Evolutionary conservation across 1,139 yeast species (phyloP).

Genomic region (Saccharomyces hybrid): DNA sequence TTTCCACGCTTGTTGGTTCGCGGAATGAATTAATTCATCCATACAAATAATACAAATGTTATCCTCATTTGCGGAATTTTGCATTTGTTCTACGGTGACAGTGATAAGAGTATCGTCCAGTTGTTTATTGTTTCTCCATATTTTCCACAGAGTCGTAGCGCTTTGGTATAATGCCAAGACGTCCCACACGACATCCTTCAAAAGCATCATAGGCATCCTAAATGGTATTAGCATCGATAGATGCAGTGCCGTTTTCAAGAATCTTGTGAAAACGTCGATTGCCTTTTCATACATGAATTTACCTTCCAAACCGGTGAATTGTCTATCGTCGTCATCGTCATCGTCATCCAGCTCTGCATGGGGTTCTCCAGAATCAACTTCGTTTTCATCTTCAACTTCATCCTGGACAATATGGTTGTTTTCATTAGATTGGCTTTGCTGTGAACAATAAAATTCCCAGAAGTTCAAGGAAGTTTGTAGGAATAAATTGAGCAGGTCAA

Average conservation of each 20-base stretch:
- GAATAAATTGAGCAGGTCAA: slow-evolving; percentile 39
- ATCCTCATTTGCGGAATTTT: slow-evolving; percentile 46
- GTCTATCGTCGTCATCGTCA: slow-evolving; percentile 16
- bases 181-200: slow-evolving; percentile 60
- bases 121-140: slow-evolving; percentile 54
- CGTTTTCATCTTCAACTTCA: background rate
- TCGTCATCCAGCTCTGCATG: slow-evolving; percentile 3
- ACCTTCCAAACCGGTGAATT: slow-evolving; percentile 53
- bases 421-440: background rate
- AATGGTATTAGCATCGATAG: slow-evolving; percentile 46
- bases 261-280: slow-evolving; percentile 45
- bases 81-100: slow-evolving; percentile 55
- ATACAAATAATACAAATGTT: slow-evolving; percentile 39
- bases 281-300: slow-evolving; percentile 55
- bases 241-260: slow-evolving; percentile 42
- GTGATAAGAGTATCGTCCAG: slow-evolving; percentile 58
- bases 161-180: slow-evolving; percentile 44
- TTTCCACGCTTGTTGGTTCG: slow-evolving; percentile 2
- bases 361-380: slow-evolving; percentile 10
- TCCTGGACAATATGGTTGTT: background rate
- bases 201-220: slow-evolving; percentile 55
- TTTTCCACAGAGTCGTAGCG: slow-evolving; percentile 44
- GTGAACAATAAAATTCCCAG: slow-evolving; percentile 41
- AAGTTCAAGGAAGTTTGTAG: slow-evolving; percentile 42
- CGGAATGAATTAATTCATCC: slow-evolving; percentile 23